Evolutionary conservation across 306 rosid species (phyloP).

Genomic region (Gleditsia sinensis): DNA sequence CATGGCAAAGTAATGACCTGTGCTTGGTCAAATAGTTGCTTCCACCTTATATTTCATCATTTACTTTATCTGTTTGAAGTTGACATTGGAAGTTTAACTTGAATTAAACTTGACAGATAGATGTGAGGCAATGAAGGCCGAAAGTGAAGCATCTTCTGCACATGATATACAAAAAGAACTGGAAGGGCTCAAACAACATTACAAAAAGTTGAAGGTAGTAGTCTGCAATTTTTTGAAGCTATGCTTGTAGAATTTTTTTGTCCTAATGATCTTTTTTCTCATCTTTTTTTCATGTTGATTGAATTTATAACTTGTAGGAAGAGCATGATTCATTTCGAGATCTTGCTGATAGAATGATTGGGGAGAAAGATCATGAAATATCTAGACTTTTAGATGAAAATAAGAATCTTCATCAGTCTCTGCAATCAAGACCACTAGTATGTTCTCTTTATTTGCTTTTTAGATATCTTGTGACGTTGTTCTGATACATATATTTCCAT

Average conservation of each 20-base stretch:
- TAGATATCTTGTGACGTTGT: conserved; percentile 22
- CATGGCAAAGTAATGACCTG: conserved; percentile 74
- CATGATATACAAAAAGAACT: conserved; percentile 71
- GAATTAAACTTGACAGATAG: conserved; percentile 60
- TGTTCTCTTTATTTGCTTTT: conserved; percentile 32
- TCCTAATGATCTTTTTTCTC: no score
- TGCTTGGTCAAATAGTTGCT: conserved; percentile 35
- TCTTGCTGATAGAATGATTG: conserved; percentile 93
- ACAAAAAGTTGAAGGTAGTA: conserved; percentile 77
- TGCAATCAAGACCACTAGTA: conserved; percentile 75
- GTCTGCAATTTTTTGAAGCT: conserved; percentile 19
- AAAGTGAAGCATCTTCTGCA: conserved; percentile 71
- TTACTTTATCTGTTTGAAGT: conserved; percentile 25
- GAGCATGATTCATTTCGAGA: conserved; percentile 86
- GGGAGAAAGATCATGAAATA: conserved; percentile 88
- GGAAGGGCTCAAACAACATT: conserved; percentile 74
- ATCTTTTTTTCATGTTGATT: conserved; percentile 35
- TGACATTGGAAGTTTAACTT: conserved; percentile 31
- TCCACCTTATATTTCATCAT: conserved; percentile 20
- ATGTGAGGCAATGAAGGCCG: conserved; percentile 80
- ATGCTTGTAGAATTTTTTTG: conserved; percentile 28
- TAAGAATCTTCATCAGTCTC: conserved; percentile 70
- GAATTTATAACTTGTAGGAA: conserved; percentile 56
- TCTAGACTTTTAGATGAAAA: conserved; percentile 80
- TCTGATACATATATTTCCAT: conserved; percentile 25